A percentile compares a stretch with the other conserved stretches of the same genome.
Evolutionary conservation across 768 basidiomycete genomes (phyloP).

Genomic region (Pleurotus cornucopiae): DNA sequence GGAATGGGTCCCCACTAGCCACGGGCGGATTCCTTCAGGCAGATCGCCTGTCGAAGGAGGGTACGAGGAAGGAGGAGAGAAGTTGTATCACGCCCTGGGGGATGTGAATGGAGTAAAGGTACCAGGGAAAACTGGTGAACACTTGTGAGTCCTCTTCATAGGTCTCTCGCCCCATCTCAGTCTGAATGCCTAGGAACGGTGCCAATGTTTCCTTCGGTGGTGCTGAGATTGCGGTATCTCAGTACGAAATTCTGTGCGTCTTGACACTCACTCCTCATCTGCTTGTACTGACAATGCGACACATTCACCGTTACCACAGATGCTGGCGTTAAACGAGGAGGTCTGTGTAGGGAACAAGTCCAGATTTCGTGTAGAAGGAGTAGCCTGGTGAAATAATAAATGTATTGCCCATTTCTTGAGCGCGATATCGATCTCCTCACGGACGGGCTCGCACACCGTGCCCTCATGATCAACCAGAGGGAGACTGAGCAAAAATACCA

Average conservation of each 20-base stretch:
- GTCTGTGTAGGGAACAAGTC: no score
- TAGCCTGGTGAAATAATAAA: slow-evolving; percentile 23
- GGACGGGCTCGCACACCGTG: no score
- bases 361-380: no score
- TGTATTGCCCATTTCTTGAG: slow-evolving; percentile 18
- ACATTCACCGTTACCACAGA: neutral
- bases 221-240: slow-evolving; percentile 31
- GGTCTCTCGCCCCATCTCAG: slow-evolving; percentile 10
- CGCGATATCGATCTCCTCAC: no score
- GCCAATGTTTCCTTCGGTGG: slow-evolving; percentile 45
- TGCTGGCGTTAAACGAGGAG: neutral
- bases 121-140: slow-evolving; percentile 72
- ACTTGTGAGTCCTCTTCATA: slow-evolving; percentile 31
- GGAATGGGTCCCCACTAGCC: slow-evolving; percentile 67
- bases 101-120: slow-evolving; percentile 46
- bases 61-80: slow-evolving; percentile 64
- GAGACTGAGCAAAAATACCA: no score
- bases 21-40: slow-evolving; percentile 56
- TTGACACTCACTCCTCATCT: neutral
- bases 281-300: no score
- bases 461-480: no score
- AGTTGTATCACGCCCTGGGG: slow-evolving; percentile 67
- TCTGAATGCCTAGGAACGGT: slow-evolving; percentile 26
- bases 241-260: slow-evolving; percentile 49
- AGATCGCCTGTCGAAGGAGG: slow-evolving; percentile 66